phyloP scores from a whole-genome alignment of 805 yeast genomes.

The Debaryomyces prosopidis region DNA sequence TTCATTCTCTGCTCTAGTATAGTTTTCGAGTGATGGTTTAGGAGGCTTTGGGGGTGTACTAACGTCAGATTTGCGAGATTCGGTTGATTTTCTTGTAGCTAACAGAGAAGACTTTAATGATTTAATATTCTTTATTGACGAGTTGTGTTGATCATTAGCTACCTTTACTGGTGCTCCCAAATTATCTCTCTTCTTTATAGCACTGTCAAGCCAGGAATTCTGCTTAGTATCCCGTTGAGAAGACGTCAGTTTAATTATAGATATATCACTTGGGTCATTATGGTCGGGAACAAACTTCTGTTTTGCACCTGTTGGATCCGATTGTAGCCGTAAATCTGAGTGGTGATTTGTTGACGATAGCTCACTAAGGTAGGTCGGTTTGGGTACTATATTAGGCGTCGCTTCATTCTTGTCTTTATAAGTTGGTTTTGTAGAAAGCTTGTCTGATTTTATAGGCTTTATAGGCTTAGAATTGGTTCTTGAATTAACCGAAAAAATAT shows the following conservation, averaged over 20 bases:
- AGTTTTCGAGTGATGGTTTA: slow-evolving; percentile 16
- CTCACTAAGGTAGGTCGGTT: slow-evolving; percentile 10
- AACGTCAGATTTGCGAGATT: neutral
- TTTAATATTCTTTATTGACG: slow-evolving; percentile 19
- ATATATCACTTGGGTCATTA: neutral
- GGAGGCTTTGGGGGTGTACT: slow-evolving; percentile 9
- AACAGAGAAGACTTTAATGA: slow-evolving; percentile 7
- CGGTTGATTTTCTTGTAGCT: neutral
- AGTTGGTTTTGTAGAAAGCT: neutral
- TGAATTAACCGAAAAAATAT: neutral
- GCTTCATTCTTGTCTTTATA: neutral
- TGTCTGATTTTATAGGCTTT: neutral
- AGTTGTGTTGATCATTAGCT: neutral
- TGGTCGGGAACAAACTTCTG: neutral
- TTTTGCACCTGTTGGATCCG: neutral
- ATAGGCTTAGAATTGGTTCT: neutral
- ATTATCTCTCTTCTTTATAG: neutral
- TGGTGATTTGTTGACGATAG: slow-evolving; percentile 8
- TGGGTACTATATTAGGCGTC: neutral
- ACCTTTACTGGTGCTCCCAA: neutral
- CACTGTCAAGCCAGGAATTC: slow-evolving; percentile 11
- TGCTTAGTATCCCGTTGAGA: slow-evolving; percentile 3
- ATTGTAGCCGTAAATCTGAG: neutral
- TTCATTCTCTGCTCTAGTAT: slow-evolving; percentile 22
- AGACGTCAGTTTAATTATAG: neutral